A percentile compares a stretch with the other conserved stretches of the same genome.
These are phyloP conservation scores for Exophiala sideris DNA, from an alignment of 2,329 filamentous ascomycete genomes.

Conservation along the genomic window DNA sequence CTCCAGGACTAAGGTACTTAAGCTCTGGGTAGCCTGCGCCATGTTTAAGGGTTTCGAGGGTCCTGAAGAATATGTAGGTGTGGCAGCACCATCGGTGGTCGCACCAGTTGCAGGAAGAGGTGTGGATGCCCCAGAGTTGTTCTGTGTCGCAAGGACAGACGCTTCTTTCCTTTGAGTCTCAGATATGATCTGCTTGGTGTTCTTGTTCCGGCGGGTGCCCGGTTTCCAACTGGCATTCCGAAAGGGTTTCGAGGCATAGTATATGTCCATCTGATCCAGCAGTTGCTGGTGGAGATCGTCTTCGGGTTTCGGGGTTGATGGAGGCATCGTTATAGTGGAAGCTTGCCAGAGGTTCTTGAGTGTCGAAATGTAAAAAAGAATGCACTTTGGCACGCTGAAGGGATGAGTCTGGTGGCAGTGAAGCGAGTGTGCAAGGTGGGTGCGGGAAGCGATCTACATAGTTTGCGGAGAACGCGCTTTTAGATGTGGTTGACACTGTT, in stretches of 20 bases:
- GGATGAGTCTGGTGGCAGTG: too few species aligned
- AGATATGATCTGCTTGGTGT: conserved; percentile 91
- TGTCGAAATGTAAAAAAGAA: not conserved
- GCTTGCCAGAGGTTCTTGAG: not conserved
- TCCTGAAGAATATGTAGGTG: conserved; percentile 30
- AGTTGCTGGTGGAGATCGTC: conserved; percentile 82
- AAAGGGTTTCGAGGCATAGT: conserved; percentile 81
- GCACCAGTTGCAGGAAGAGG: conserved; percentile 46
- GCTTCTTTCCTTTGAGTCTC: conserved; percentile 86
- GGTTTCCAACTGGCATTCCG: conserved; percentile 88
- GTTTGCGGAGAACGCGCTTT: too few species aligned
- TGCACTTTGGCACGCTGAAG: too few species aligned
- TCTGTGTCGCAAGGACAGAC: conserved; percentile 78
- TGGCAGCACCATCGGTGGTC: conserved; percentile 41
- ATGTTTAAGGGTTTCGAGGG: conserved; percentile 63
- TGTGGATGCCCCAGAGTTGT: conserved; percentile 76
- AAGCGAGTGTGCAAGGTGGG: too few species aligned
- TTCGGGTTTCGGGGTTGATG: conserved; percentile 56
- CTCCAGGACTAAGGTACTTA: conserved; percentile 84
- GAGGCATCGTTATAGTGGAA: conserved; percentile 46
- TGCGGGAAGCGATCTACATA: too few species aligned
- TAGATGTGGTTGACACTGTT: too few species aligned
- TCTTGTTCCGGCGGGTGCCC: conserved; percentile 95
- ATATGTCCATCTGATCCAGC: conserved; percentile 88
- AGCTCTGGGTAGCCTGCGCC: conserved; percentile 80